Evolutionary conservation across 495 filamentous ascomycete genomes (phyloP).

Genomic region (Podospora pseudopauciseta): DNA sequence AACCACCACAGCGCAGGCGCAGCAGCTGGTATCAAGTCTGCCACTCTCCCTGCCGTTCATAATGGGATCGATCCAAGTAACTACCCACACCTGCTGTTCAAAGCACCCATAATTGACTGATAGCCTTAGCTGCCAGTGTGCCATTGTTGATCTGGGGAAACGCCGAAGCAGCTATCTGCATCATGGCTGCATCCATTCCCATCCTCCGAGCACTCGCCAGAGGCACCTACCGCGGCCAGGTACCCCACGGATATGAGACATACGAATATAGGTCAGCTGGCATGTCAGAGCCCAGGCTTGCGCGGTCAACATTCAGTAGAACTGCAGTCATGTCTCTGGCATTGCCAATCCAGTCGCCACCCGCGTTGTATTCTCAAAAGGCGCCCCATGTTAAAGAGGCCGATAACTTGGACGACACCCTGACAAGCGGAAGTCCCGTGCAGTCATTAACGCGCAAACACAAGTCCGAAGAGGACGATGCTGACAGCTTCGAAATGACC

Average conservation of each 20-base stretch:
- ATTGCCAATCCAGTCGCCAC: conserved; percentile 2
- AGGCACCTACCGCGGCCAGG: conserved; percentile 7
- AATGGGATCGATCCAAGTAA: conserved; percentile 13
- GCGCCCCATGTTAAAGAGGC: background rate
- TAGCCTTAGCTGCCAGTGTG: conserved; percentile 20
- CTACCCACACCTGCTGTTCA: background rate
- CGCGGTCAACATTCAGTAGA: background rate
- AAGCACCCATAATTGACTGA: background rate
- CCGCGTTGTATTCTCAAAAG: background rate
- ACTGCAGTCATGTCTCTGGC: background rate
- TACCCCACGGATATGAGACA: conserved; percentile 19
- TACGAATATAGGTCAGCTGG: conserved; percentile 12
- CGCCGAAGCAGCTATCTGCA: conserved; percentile 35
- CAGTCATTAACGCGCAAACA: background rate
- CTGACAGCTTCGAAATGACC: conserved; percentile 26
- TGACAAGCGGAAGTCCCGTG: conserved; percentile 14
- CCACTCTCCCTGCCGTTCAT: conserved; percentile 16
- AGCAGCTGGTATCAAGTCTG: conserved; percentile 30
- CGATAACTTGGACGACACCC: conserved; percentile 13
- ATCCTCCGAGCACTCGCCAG: conserved; percentile 33
- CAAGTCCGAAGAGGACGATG: conserved; percentile 15
- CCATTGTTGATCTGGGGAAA: conserved; percentile 25
- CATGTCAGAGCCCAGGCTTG: conserved; percentile 19
- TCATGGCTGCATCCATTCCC: conserved; percentile 38
- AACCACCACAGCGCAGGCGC: conserved; percentile 25